These are phyloP conservation scores for Urochloa ruziziensis DNA, from an alignment of 176 grass and related monocot species.

Conservation along the genomic window DNA sequence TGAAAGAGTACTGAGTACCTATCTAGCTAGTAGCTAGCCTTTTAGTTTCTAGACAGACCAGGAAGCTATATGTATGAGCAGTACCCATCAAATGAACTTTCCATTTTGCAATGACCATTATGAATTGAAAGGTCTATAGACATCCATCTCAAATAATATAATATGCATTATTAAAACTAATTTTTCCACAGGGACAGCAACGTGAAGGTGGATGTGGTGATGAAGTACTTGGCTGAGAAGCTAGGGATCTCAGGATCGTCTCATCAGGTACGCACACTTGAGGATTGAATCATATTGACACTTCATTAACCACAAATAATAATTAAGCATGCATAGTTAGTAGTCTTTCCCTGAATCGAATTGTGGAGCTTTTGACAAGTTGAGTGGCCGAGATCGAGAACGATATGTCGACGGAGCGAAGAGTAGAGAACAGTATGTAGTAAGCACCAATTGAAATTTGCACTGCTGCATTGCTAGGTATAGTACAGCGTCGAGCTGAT, in stretches of 20 bases:
- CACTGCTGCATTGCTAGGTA: background rate
- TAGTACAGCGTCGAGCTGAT: background rate
- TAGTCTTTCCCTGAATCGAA: background rate
- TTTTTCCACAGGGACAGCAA: conserved; percentile 65
- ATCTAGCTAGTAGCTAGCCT: conserved; percentile 11
- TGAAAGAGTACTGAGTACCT: conserved; percentile 16
- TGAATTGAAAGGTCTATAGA: conserved; percentile 26
- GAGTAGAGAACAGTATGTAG: background rate
- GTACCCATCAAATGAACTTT: conserved; percentile 27
- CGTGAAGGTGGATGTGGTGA: conserved; percentile 68
- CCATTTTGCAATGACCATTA: background rate
- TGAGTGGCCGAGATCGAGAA: background rate
- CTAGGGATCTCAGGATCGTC: conserved; percentile 59
- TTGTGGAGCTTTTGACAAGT: background rate
- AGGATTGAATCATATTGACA: background rate
- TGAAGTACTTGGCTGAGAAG: conserved; percentile 79
- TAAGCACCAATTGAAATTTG: conserved; percentile 11
- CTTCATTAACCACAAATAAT: background rate
- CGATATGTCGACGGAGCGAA: background rate
- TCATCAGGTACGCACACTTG: conserved; percentile 49
- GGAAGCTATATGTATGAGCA: background rate
- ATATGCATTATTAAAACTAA: conserved; percentile 17
- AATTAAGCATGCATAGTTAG: background rate
- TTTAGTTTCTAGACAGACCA: conserved; percentile 21
- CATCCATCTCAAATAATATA: conserved; percentile 8